Base-by-base conservation (phyloP, 2,329 filamentous ascomycete genomes). In the Diaporthe helianthi region DNA sequence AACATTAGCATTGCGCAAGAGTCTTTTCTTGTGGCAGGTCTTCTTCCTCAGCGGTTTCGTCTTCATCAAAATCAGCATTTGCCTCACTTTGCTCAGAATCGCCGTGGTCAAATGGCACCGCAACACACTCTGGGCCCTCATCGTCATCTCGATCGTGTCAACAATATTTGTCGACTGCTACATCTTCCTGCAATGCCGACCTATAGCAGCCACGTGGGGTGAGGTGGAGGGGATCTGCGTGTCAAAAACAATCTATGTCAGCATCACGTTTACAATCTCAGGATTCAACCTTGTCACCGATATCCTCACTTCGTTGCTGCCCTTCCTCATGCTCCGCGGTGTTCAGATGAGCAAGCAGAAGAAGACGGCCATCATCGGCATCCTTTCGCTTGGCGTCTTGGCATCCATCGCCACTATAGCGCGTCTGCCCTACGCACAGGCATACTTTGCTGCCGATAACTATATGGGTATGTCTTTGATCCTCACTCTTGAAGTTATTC, bases 51-150 rank as follows among this genome's bases (percentile, higher is more conserved):
- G 68, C 47, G 61, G 60, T 47, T 67, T 65, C 46, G 72, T 69
- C 33, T 70, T 72, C 53, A 72, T 72, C 61, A 73, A 73, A 36
- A 52, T 24, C 60, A 72, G 69, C 53, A 73, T 73, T n/a, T 72
- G 69, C 68, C 19, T 68, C 26, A 72, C 71, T 1, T 41, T 73
- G 12, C 51, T 73, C 24, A 65, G 72, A 24, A 70, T 73, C 15
- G 64, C 72, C 1, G 52, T 72, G 22, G 29, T 68, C 22, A 64
- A 54, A 17, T 58, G 70, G 54, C 65, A 72, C 52, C 58, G 55
- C 7, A 22, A 26, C 54, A 69, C 61, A 17, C 66, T 73, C 2
- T 72, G 71, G 69, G 51, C 38, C 1, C 49, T 73, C 12, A 67
- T 73, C 60, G 31, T n/a, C 7, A 22, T 71, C 8, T 70, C 66